Percentiles rank a stretch among this genome's conserved stretches.
phyloP scores from a whole-genome alignment of 2,329 filamentous ascomycete genomes.

The Neonectria punicea region DNA sequence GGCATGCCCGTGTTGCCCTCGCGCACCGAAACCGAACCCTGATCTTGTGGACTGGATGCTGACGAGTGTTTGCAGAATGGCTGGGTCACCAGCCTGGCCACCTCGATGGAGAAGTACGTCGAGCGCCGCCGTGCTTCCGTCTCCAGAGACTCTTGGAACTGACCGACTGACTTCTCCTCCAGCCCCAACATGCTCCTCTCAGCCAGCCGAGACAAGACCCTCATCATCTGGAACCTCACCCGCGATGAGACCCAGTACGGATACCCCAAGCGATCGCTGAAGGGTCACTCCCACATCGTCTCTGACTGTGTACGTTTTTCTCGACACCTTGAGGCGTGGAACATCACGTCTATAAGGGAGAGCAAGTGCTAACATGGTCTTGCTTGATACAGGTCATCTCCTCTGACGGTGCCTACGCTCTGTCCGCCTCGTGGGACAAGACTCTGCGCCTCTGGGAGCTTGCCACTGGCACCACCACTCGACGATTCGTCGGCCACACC shows the following conservation, averaged over 20 bases:
- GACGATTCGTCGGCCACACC: slow-evolving; percentile 98
- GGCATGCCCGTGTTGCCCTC: slow-evolving; percentile 24
- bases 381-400: slow-evolving; percentile 83
- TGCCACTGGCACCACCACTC: slow-evolving; percentile 94
- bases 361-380: slow-evolving; percentile 37
- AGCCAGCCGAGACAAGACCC: slow-evolving; percentile 94
- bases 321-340: slow-evolving; percentile 3
- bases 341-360: slow-evolving; percentile 1
- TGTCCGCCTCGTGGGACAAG: slow-evolving; percentile 99
- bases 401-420: slow-evolving; percentile 98
- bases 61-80: slow-evolving; percentile 70
- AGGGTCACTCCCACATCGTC: slow-evolving; percentile 99
- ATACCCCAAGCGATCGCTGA: slow-evolving; percentile 98
- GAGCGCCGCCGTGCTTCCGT: slow-evolving; percentile 2
- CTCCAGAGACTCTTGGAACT: slow-evolving; percentile 11
- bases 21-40: slow-evolving; percentile 19
- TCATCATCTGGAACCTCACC: slow-evolving; percentile 99
- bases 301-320: slow-evolving; percentile 93
- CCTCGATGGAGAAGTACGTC: slow-evolving; percentile 96
- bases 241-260: slow-evolving; percentile 98
- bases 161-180: slow-evolving; percentile 34
- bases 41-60: slow-evolving; percentile 36
- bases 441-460: slow-evolving; percentile 99
- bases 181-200: slow-evolving; percentile 99
- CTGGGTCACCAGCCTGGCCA: slow-evolving; percentile 99